These are phyloP conservation scores for Protomyces inundatus DNA, from an alignment of 1,139 yeast species.

Conservation along the genomic window DNA sequence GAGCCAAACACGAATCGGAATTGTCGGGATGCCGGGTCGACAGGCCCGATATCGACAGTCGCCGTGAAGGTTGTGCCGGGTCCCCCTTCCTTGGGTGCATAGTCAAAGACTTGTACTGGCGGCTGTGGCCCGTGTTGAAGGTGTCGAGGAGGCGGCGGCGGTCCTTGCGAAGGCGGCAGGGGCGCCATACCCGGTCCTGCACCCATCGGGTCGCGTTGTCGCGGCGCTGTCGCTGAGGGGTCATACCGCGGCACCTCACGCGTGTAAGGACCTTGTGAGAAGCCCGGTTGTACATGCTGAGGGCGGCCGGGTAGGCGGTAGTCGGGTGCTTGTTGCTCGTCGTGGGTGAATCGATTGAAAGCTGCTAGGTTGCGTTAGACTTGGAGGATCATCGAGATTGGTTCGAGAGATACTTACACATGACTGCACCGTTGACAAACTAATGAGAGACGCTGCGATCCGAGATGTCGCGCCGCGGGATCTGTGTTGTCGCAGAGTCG, in stretches of 20 bases:
- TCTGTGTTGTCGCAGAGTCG: neutral
- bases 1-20: slow-evolving; percentile 15
- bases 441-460: neutral
- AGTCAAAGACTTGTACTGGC: slow-evolving; percentile 1
- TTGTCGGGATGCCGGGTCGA: slow-evolving; percentile 3
- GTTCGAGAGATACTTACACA: neutral
- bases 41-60: slow-evolving; percentile 2
- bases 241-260: slow-evolving; percentile 22
- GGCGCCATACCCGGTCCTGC: neutral
- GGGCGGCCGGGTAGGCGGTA: neutral
- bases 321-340: neutral
- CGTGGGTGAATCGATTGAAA: neutral
- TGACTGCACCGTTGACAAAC: neutral
- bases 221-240: neutral
- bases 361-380: neutral
- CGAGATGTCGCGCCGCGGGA: neutral
- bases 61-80: slow-evolving; percentile 13
- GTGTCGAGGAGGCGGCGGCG: neutral
- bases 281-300: neutral
- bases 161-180: neutral
- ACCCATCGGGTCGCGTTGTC: neutral
- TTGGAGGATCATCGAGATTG: too few relatives aligned
- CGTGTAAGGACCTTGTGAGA: neutral
- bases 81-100: slow-evolving; percentile 11
- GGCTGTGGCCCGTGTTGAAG: neutral